A percentile compares a stretch with the other conserved stretches of the same genome.
phyloP scores from a whole-genome alignment of 2,329 filamentous ascomycete genomes.

The Paracorniculantispora psalliotae region DNA sequence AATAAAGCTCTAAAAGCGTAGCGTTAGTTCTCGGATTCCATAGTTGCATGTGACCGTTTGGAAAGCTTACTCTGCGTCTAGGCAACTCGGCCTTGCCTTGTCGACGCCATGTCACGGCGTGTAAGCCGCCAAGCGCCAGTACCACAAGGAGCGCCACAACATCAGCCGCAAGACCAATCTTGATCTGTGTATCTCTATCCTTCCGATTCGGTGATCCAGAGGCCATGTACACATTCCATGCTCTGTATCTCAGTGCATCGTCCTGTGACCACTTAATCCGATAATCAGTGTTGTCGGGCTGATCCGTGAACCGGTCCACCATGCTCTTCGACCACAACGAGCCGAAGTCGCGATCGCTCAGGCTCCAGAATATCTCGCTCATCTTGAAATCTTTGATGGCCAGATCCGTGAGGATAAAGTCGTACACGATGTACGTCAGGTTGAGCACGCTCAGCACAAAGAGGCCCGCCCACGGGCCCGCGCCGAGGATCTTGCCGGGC shows the following conservation, averaged over 20 bases:
- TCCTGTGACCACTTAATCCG: neutral
- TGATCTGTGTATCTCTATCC: neutral
- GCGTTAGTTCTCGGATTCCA: neutral
- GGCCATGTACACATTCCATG: neutral
- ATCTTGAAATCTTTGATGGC: neutral
- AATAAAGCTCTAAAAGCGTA: neutral
- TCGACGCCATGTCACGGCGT: neutral
- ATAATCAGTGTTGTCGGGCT: neutral
- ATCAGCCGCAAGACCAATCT: neutral
- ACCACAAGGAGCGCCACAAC: neutral
- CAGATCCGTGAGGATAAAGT: neutral
- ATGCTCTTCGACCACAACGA: neutral
- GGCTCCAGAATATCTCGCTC: neutral
- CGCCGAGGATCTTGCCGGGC: neutral
- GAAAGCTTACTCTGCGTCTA: neutral
- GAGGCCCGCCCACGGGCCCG: neutral
- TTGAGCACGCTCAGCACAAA: neutral
- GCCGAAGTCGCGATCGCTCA: neutral
- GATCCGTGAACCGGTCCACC: neutral
- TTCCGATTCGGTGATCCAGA: too few species aligned
- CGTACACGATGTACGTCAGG: neutral
- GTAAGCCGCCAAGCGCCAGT: neutral
- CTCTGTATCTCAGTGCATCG: neutral
- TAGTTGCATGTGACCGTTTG: neutral
- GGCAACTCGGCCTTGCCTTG: slow-evolving; percentile 2